These are phyloP conservation scores for Rhodotorula sp. DNA, from an alignment of 1,284 basidiomycete genomes.

Conservation along the genomic window DNA sequence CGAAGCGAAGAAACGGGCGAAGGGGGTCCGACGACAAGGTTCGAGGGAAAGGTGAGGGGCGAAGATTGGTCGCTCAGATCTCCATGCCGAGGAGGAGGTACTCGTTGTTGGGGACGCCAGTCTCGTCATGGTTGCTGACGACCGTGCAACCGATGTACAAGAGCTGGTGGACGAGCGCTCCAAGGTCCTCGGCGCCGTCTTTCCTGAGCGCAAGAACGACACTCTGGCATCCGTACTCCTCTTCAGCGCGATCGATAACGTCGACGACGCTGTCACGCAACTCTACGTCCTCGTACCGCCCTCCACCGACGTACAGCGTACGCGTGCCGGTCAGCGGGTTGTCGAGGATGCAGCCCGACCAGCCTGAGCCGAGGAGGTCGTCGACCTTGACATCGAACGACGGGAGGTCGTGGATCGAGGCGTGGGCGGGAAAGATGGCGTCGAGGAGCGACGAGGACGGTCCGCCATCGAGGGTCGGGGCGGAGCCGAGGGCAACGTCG, in stretches of 20 bases:
- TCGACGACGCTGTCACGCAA: slow-evolving; percentile 33
- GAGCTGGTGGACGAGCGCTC: slow-evolving; percentile 32
- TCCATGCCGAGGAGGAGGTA: slow-evolving; percentile 14
- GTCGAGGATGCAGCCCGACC: slow-evolving; percentile 34
- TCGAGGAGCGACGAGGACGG: slow-evolving; percentile 17
- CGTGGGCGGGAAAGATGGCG: slow-evolving; percentile 27
- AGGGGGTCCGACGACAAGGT: too few species aligned
- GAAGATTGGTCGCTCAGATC: background rate
- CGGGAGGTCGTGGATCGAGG: slow-evolving; percentile 30
- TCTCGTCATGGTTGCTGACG: slow-evolving; percentile 5
- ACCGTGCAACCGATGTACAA: slow-evolving; percentile 39
- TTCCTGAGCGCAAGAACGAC: slow-evolving; percentile 37
- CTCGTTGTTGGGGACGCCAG: slow-evolving; percentile 2
- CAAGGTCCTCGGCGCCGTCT: slow-evolving; percentile 16
- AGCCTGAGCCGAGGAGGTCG: slow-evolving; percentile 27
- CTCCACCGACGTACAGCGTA: slow-evolving; percentile 34
- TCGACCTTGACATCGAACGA: slow-evolving; percentile 16
- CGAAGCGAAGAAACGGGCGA: too few species aligned
- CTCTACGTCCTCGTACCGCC: slow-evolving; percentile 23
- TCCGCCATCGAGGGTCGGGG: background rate
- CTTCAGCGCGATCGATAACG: slow-evolving; percentile 36
- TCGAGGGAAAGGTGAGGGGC: too few species aligned
- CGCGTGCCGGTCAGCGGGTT: slow-evolving; percentile 21
- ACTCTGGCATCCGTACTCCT: slow-evolving; percentile 29
- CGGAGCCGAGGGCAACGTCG: background rate